Conservation (phyloP, 345 rosid genomes). For the Melastoma malabathricum region DNA sequence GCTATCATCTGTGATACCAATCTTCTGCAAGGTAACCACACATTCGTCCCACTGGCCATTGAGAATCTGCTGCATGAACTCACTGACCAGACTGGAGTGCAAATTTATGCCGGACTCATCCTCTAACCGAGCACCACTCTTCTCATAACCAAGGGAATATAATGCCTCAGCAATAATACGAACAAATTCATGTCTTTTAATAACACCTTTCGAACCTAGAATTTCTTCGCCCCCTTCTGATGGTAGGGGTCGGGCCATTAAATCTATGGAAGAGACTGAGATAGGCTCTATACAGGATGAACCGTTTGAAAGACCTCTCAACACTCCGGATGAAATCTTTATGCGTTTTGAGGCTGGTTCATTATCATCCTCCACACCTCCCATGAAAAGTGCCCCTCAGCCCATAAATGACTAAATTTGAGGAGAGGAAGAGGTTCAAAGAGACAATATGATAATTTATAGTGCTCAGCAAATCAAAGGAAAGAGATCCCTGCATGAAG, state of each 20-base stretch:
- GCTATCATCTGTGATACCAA: slow-evolving; percentile 29
- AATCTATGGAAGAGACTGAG: slow-evolving; percentile 26
- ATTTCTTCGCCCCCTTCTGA: slow-evolving; percentile 42
- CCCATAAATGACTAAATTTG: slow-evolving; percentile 32
- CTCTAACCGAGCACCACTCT: slow-evolving; percentile 47
- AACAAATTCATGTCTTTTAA: slow-evolving; percentile 46
- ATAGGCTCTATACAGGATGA: slow-evolving; percentile 20
- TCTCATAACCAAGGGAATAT: slow-evolving; percentile 46
- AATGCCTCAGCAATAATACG: slow-evolving; percentile 42
- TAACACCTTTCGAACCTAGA: slow-evolving; percentile 49
- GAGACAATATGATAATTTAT: no score
- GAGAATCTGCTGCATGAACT: slow-evolving; percentile 30
- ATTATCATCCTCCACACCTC: slow-evolving; percentile 48
- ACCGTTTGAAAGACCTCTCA: slow-evolving; percentile 35
- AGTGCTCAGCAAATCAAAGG: slow-evolving; percentile 2
- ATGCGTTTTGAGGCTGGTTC: slow-evolving; percentile 50
- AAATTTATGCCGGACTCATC: slow-evolving; percentile 55
- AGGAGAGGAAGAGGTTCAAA: slow-evolving; percentile 1
- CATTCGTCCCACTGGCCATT: slow-evolving; percentile 52
- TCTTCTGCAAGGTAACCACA: slow-evolving; percentile 24
- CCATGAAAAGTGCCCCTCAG: slow-evolving; percentile 56
- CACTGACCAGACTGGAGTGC: slow-evolving; percentile 28
- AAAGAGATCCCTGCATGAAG: slow-evolving; percentile 16
- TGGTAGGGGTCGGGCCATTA: slow-evolving; percentile 52
- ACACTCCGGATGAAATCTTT: slow-evolving; percentile 28